Base-by-base conservation (phyloP, 768 basidiomycete genomes). In the Tylopilus rubrobrunneus region DNA sequence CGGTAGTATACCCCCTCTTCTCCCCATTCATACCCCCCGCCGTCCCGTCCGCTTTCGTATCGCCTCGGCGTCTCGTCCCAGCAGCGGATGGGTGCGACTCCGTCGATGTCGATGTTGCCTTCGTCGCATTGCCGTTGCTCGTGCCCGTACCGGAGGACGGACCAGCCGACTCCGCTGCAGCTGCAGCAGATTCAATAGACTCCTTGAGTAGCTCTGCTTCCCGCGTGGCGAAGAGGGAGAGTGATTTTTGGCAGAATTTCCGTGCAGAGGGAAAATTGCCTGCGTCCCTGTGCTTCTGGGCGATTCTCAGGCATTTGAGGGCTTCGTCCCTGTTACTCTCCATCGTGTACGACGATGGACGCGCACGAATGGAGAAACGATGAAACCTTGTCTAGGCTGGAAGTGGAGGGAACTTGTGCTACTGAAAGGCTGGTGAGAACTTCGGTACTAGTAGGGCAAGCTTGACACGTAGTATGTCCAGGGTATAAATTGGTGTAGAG, bases 281-380 rank as follows among this genome's bases (percentile, higher is more conserved):
- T 43, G 83, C 75, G 50, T 85, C 80, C 56, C 81, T 77, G 68
- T 94, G 85, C 63, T 81, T 82, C 65, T 84, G 83, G 3, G 94
- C 87, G 58, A 97, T 90, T 45, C 73, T 67, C 48, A 96, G 79
- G 66, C 90, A 92, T 62, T 87, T 84, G 53, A 87, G 69, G 34
- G 92, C 92, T 71, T 96, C 92, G 66, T 96, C 92, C 61, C 83
- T 90, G 77, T 96, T 96, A 71, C 86, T 85, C 70, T 89, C 88
- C 88, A 90, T 89, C 48, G 34, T 52, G 58, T 46, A 53, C 53
- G 46, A 50, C 21, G 49, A 19, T 34, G 45, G 11, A 33, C 39
- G 34, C 49, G 27, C 47, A 51, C 60, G 43, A 56, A 51, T 41
- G 49, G 29, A 57, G 40, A 28, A 53, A 49, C 41, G 47, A 52